phyloP scores from a whole-genome alignment of 306 rosid species.

The Nissolia schottii region DNA sequence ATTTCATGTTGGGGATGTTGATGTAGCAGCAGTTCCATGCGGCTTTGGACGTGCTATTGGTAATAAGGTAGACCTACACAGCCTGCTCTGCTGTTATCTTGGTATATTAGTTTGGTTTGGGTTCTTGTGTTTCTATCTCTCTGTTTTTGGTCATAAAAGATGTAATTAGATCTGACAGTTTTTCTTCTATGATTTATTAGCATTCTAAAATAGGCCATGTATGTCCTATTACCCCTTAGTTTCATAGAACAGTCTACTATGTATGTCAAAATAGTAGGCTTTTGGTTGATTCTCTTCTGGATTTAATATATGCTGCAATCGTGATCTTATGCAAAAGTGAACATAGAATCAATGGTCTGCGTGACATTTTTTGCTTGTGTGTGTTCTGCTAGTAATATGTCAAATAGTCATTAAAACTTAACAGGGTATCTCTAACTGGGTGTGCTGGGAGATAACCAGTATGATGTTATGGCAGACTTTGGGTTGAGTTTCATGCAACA shows the following conservation, averaged over 20 bases:
- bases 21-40: constrained; percentile 98
- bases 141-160: neutral
- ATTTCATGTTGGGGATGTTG: constrained; percentile 88
- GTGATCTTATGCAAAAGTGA: neutral
- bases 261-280: neutral
- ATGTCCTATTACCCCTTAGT: constrained; percentile 9
- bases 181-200: neutral
- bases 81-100: constrained; percentile 18
- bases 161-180: neutral
- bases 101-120: neutral
- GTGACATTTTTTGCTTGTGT: neutral
- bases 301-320: constrained; percentile 1
- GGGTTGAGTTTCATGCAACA: neutral
- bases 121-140: constrained; percentile 8
- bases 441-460: neutral
- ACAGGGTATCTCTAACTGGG: neutral
- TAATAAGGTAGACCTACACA: constrained; percentile 61
- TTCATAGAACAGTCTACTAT: neutral
- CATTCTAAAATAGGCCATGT: neutral
- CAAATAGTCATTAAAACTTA: neutral
- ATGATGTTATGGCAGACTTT: neutral
- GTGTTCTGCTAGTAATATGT: neutral
- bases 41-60: constrained; percentile 99
- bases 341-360: neutral
- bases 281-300: neutral